Conservation (phyloP, 176 grass and related monocot genomes). For the Musa itinerans region DNA sequence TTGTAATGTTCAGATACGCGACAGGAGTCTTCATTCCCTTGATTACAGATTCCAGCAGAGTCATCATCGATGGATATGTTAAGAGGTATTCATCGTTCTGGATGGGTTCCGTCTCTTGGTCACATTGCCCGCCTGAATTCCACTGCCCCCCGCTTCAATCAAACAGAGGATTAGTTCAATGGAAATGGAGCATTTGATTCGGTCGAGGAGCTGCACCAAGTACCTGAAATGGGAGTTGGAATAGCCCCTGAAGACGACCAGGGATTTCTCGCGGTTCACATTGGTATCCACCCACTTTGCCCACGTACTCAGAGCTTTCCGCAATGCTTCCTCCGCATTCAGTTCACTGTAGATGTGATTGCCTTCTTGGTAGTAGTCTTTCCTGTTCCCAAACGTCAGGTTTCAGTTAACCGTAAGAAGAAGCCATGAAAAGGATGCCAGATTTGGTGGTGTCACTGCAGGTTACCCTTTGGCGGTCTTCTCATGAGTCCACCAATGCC, state of each 20-base stretch:
- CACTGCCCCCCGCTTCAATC: constrained; percentile 77
- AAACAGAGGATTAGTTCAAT: constrained; percentile 17
- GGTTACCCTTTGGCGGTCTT: constrained; percentile 87
- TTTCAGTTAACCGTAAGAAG: neutral
- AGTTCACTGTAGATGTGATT: constrained; percentile 56
- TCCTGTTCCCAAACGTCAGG: constrained; percentile 31
- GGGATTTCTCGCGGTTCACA: constrained; percentile 54
- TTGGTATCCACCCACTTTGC: constrained; percentile 84
- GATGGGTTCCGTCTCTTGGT: constrained; percentile 72
- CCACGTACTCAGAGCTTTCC: constrained; percentile 84
- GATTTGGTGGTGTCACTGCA: constrained; percentile 1
- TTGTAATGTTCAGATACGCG: constrained; percentile 78
- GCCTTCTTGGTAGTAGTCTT: constrained; percentile 97
- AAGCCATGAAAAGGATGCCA: neutral
- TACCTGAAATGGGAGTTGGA: constrained; percentile 89
- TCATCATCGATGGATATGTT: constrained; percentile 58
- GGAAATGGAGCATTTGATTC: neutral
- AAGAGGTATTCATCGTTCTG: constrained; percentile 63
- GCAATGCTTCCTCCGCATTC: constrained; percentile 70
- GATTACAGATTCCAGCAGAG: constrained; percentile 55
- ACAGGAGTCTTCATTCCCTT: constrained; percentile 71
- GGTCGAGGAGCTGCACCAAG: neutral
- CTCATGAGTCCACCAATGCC: constrained; percentile 99
- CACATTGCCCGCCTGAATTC: constrained; percentile 90
- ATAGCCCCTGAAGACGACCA: constrained; percentile 81